A percentile compares a stretch with the other conserved stretches of the same genome.
phyloP scores from a whole-genome alignment of 2,329 filamentous ascomycete genomes.

The Talaromyces atroroseus region DNA sequence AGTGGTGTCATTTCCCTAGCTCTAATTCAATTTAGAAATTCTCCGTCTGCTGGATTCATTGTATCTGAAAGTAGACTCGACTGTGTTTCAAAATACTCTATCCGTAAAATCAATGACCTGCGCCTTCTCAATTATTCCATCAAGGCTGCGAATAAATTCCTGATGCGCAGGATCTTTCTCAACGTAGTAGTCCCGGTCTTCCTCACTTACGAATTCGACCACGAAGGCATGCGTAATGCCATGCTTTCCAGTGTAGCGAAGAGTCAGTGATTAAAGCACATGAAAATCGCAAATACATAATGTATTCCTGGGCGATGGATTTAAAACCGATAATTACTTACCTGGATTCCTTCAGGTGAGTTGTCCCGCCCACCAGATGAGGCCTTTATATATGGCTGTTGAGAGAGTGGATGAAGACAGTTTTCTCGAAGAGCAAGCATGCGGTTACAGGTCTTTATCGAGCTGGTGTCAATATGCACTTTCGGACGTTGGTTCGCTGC shows the following conservation, averaged over 20 bases:
- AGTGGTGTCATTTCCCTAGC: no score
- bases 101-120: constrained; percentile 33
- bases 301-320: no score
- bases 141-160: constrained; percentile 49
- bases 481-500: background rate
- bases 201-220: constrained; percentile 57
- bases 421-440: constrained; percentile 54
- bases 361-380: constrained; percentile 57
- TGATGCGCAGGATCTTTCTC: constrained; percentile 59
- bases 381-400: constrained; percentile 56
- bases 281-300: background rate
- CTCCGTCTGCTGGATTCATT: no score
- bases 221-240: constrained; percentile 67
- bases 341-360: constrained; percentile 57
- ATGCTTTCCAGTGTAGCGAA: constrained; percentile 35
- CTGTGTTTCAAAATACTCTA: constrained; percentile 18
- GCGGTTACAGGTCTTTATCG: constrained; percentile 47
- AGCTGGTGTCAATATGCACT: constrained; percentile 3
- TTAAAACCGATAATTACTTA: constrained; percentile 27
- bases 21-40: no score
- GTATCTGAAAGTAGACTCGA: no score
- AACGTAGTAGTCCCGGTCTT: constrained; percentile 65
- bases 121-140: constrained; percentile 27
- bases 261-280: background rate
- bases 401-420: constrained; percentile 56